These are phyloP conservation scores for Aureobasidium sp. DNA, from an alignment of 2,329 filamentous ascomycete genomes.

Conservation along the genomic window DNA sequence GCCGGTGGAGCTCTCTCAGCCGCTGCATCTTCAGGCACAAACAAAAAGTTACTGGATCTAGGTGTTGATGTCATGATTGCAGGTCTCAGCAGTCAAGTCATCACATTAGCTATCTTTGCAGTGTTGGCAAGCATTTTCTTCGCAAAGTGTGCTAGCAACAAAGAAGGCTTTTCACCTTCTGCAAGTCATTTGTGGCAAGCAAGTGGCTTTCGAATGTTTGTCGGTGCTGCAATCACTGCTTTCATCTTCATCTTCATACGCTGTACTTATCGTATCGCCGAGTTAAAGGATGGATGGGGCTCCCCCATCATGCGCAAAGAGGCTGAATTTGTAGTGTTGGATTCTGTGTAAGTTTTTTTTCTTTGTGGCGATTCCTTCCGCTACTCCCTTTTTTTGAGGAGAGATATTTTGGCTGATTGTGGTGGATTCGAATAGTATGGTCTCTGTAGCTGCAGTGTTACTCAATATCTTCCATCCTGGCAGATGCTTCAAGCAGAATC, in stretches of 20 bases:
- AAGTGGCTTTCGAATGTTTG: constrained; percentile 31
- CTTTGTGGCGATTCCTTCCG: no score
- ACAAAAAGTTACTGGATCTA: constrained; percentile 41
- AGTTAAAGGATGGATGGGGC: constrained; percentile 29
- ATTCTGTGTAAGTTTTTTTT: constrained; percentile 24
- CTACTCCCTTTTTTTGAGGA: no score
- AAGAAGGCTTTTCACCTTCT: neutral
- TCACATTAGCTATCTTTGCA: constrained; percentile 56
- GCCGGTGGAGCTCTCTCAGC: constrained; percentile 65
- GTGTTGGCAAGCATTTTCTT: constrained; percentile 43
- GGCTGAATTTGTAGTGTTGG: constrained; percentile 26
- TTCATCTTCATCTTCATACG: constrained; percentile 32
- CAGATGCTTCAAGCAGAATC: constrained; percentile 29
- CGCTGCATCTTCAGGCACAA: constrained; percentile 43
- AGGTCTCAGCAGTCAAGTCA: constrained; percentile 64
- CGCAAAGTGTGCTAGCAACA: neutral
- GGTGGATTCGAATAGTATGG: neutral
- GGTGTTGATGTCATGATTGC: constrained; percentile 65
- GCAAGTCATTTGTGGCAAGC: constrained; percentile 15
- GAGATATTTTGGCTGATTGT: neutral
- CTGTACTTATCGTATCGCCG: constrained; percentile 34
- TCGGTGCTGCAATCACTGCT: constrained; percentile 29
- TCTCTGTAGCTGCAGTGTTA: constrained; percentile 29
- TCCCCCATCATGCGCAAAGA: constrained; percentile 25
- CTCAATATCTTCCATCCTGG: constrained; percentile 38